These are phyloP conservation scores for Venustampulla echinocandica DNA, from an alignment of 495 filamentous ascomycete species.

Conservation along the genomic window DNA sequence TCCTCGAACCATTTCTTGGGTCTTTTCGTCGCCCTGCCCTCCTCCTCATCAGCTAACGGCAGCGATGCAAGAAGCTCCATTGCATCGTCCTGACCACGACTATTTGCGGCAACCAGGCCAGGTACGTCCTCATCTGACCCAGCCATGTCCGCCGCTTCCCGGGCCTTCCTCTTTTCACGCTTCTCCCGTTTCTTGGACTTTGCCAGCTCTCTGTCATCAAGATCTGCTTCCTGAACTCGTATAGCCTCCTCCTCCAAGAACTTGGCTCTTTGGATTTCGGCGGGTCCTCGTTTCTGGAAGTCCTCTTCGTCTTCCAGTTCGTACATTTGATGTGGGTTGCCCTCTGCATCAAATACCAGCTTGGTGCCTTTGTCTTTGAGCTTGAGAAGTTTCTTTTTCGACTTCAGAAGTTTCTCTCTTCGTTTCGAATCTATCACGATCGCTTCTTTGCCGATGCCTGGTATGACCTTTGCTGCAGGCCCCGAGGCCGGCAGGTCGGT, in stretches of 20 bases:
- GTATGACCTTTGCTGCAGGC: conserved; percentile 40
- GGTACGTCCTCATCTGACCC: conserved; percentile 32
- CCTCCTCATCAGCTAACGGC: conserved; percentile 33
- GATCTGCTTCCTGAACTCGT: conserved; percentile 68
- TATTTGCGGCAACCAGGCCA: conserved; percentile 30
- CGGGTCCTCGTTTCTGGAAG: conserved; percentile 65
- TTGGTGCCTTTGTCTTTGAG: conserved; percentile 77
- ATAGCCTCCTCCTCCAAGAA: conserved; percentile 68
- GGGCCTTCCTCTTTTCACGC: conserved; percentile 73
- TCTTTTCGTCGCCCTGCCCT: conserved; percentile 33
- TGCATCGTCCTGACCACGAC: conserved; percentile 38
- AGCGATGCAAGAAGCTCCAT: conserved; percentile 41
- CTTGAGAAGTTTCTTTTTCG: conserved; percentile 88
- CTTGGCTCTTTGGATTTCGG: conserved; percentile 60
- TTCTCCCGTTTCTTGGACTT: conserved; percentile 79
- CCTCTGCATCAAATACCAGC: conserved; percentile 88
- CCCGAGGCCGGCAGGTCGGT: conserved; percentile 20
- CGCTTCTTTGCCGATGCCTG: conserved; percentile 47
- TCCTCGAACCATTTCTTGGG: conserved; percentile 41
- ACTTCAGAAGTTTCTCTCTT: conserved; percentile 82
- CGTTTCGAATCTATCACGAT: conserved; percentile 87
- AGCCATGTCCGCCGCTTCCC: conserved; percentile 48
- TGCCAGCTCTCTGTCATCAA: conserved; percentile 69
- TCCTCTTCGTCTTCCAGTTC: conserved; percentile 75
- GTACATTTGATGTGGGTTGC: conserved; percentile 72